phyloP scores from a whole-genome alignment of 305 asterid genomes.

The Nicotiana rustica region DNA sequence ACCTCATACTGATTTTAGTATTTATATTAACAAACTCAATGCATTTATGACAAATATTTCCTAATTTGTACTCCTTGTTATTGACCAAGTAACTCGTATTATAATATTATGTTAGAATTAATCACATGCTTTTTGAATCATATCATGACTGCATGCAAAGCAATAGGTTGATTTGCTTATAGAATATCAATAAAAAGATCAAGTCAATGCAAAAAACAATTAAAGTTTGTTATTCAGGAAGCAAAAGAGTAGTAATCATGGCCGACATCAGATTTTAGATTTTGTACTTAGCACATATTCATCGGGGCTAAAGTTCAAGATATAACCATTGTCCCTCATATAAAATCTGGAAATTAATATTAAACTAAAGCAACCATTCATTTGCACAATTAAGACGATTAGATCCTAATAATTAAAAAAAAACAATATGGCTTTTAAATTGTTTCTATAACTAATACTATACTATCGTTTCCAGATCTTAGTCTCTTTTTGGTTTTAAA shows the following conservation, averaged over 20 bases:
- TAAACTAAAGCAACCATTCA: background rate
- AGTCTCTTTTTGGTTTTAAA: no score
- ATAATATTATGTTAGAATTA: background rate
- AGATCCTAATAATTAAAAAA: background rate
- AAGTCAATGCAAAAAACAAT: background rate
- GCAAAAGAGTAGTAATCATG: background rate
- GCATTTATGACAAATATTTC: background rate
- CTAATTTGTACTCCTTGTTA: background rate
- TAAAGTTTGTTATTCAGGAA: background rate
- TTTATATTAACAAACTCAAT: background rate
- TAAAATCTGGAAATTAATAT: background rate
- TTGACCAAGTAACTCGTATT: background rate
- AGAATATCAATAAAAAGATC: background rate
- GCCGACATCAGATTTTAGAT: background rate
- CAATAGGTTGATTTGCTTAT: background rate
- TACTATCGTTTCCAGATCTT: no score
- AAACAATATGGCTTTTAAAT: background rate
- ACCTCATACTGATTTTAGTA: conserved; percentile 20
- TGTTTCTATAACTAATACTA: no score
- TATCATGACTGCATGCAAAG: conserved; percentile 10
- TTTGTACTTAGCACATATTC: background rate
- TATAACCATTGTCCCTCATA: background rate
- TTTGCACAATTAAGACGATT: background rate
- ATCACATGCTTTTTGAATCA: conserved; percentile 10
- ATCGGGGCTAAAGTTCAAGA: background rate